Percentiles rank a stretch among this genome's conserved stretches.
phyloP scores from a whole-genome alignment of 192 early-diverging fungal species.

The Rhizophlyctis rosea region DNA sequence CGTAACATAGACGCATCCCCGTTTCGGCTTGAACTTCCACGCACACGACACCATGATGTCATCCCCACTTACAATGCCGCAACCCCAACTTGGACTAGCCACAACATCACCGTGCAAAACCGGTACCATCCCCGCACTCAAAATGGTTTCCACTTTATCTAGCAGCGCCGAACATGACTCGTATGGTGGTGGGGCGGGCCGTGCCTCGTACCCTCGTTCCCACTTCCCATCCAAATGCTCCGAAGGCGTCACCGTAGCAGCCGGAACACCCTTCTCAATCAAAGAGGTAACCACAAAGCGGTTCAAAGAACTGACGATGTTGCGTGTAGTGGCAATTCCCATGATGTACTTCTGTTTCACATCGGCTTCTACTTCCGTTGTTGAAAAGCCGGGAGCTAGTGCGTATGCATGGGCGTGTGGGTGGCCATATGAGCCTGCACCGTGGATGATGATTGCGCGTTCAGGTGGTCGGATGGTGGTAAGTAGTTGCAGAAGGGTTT shows the following conservation, averaged over 20 bases:
- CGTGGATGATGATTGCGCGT: neutral
- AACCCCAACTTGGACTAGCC: neutral
- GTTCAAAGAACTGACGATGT: neutral
- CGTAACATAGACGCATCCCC: neutral
- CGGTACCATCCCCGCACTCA: neutral
- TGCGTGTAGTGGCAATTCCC: neutral
- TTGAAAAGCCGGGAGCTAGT: neutral
- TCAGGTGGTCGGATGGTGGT: neutral
- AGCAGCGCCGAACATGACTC: neutral
- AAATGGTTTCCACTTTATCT: neutral
- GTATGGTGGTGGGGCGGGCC: neutral
- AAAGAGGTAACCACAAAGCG: neutral
- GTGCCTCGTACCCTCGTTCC: neutral
- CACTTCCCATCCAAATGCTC: neutral
- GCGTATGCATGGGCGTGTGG: neutral
- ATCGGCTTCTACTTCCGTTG: neutral
- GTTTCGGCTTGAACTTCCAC: neutral
- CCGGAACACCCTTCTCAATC: neutral
- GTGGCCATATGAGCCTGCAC: conserved; percentile 5
- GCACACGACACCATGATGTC: neutral
- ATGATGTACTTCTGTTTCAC: neutral
- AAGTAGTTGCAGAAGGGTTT: neutral
- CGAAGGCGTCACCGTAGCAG: neutral
- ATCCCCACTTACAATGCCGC: neutral
- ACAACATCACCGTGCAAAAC: neutral